Evolutionary conservation across 371 early-diverging fungal genomes (phyloP).

Genomic region (Chytridiales sp.): DNA sequence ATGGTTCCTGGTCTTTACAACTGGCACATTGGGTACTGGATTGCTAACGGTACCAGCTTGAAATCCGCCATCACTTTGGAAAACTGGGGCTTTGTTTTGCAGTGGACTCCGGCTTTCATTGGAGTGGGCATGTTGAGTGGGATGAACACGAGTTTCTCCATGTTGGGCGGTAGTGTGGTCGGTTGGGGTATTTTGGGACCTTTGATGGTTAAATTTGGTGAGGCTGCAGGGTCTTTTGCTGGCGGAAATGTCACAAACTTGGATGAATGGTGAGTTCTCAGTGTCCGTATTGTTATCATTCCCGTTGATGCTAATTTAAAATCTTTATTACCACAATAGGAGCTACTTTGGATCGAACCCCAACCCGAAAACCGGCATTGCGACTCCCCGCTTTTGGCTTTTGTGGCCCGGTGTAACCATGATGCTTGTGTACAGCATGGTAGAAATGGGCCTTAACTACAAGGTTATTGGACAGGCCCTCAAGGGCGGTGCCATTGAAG

Average conservation of each 20-base stretch:
- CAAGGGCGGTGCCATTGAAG: slow-evolving; percentile 57
- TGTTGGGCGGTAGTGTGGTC: slow-evolving; percentile 57
- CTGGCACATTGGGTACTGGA: slow-evolving; percentile 11
- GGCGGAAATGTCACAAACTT: slow-evolving; percentile 2
- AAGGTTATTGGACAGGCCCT: slow-evolving; percentile 37
- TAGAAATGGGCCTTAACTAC: slow-evolving; percentile 61
- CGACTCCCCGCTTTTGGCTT: slow-evolving; percentile 27
- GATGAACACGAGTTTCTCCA: slow-evolving; percentile 53
- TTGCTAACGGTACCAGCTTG: not conserved
- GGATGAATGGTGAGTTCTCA: not conserved
- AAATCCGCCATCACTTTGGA: not conserved
- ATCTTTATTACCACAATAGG: too few species aligned
- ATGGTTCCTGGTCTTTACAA: slow-evolving; percentile 12
- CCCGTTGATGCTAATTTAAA: too few species aligned
- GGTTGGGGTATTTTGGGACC: slow-evolving; percentile 59
- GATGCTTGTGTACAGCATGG: slow-evolving; percentile 65
- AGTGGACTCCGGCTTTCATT: slow-evolving; percentile 62
- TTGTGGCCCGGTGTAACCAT: slow-evolving; percentile 71
- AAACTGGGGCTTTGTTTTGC: slow-evolving; percentile 61
- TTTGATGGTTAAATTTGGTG: slow-evolving; percentile 30
- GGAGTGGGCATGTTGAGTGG: slow-evolving; percentile 72
- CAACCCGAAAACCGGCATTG: slow-evolving; percentile 1
- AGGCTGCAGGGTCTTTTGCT: slow-evolving; percentile 13
- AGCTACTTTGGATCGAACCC: not conserved
- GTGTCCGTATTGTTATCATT: too few species aligned